Percentiles rank a stretch among this genome's conserved stretches.
Conservation (phyloP, 768 basidiomycete genomes). For the Mycena metata region DNA sequence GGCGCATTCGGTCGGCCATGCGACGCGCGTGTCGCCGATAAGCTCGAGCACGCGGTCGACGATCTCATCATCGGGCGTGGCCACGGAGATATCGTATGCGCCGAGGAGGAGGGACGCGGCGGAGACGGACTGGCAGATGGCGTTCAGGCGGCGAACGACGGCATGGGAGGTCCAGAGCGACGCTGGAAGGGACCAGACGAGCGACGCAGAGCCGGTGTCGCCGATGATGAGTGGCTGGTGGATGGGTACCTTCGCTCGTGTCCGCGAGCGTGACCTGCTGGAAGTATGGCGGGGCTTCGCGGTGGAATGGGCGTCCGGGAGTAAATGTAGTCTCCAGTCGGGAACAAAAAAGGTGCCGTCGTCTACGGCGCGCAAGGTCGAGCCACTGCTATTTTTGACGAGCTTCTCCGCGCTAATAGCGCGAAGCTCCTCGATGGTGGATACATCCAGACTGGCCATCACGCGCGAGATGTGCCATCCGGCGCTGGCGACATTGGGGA, state of each 20-base stretch:
- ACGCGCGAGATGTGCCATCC: slow-evolving; percentile 78
- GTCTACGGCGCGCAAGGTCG: slow-evolving; percentile 70
- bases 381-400: slow-evolving; percentile 56
- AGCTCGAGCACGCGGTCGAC: slow-evolving; percentile 78
- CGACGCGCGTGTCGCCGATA: slow-evolving; percentile 79
- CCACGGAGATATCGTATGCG: slow-evolving; percentile 77
- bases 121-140: slow-evolving; percentile 77
- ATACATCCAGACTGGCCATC: slow-evolving; percentile 67
- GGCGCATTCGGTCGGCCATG: slow-evolving; percentile 82
- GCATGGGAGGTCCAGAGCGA: slow-evolving; percentile 74
- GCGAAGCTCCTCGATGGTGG: slow-evolving; percentile 74
- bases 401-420: slow-evolving; percentile 70
- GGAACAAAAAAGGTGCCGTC: slow-evolving; percentile 78
- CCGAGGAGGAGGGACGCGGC: slow-evolving; percentile 74
- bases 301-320: slow-evolving; percentile 45
- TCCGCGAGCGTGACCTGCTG: slow-evolving; percentile 41
- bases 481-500: slow-evolving; percentile 70
- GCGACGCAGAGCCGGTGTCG: slow-evolving; percentile 75
- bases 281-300: slow-evolving; percentile 7
- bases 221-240: slow-evolving; percentile 83
- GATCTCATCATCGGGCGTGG: slow-evolving; percentile 76
- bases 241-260: slow-evolving; percentile 43
- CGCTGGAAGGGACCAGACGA: slow-evolving; percentile 71
- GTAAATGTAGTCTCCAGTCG: slow-evolving; percentile 67
- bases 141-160: slow-evolving; percentile 77